Conservation (phyloP, 2,329 filamentous ascomycete genomes). For the Trichophyton simii region DNA sequence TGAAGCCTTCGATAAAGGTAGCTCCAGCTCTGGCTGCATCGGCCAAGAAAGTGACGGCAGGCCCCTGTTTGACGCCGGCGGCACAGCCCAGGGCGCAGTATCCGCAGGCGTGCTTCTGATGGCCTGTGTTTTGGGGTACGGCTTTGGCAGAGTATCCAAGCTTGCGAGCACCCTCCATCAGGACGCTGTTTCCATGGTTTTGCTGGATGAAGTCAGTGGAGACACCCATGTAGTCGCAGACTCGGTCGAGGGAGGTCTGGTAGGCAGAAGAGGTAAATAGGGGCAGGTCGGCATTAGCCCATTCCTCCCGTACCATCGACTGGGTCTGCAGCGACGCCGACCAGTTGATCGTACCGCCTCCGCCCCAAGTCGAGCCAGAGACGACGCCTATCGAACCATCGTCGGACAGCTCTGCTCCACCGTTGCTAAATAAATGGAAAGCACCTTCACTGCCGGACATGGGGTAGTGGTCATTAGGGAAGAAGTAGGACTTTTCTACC, state of each 20-base stretch:
- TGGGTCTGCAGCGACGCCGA: slow-evolving; percentile 56
- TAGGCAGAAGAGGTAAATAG: slow-evolving; percentile 65
- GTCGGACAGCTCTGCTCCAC: slow-evolving; percentile 45
- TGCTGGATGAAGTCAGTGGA: slow-evolving; percentile 53
- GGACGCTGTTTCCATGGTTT: slow-evolving; percentile 55
- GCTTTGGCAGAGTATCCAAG: slow-evolving; percentile 57
- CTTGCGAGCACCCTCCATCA: slow-evolving; percentile 63
- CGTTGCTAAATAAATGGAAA: slow-evolving; percentile 56
- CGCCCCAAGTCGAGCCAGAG: slow-evolving; percentile 65
- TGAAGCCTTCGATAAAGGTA: slow-evolving; percentile 70
- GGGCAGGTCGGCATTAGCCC: slow-evolving; percentile 55
- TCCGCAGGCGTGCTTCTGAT: slow-evolving; percentile 61
- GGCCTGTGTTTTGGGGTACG: slow-evolving; percentile 69
- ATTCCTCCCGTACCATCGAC: slow-evolving; percentile 64
- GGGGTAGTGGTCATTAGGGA: slow-evolving; percentile 57
- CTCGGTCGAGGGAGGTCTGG: slow-evolving; percentile 65
- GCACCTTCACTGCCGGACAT: slow-evolving; percentile 53
- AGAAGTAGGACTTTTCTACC: slow-evolving; percentile 71
- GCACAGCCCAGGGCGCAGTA: slow-evolving; percentile 49
- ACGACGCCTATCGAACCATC: slow-evolving; percentile 49
- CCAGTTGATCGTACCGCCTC: slow-evolving; percentile 85
- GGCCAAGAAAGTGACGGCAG: slow-evolving; percentile 62
- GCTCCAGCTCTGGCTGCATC: slow-evolving; percentile 68
- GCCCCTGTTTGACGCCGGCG: slow-evolving; percentile 64
- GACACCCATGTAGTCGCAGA: slow-evolving; percentile 69